phyloP scores from a whole-genome alignment of 805 yeast genomes.

The Vanderwaltozyma verrucispora region DNA sequence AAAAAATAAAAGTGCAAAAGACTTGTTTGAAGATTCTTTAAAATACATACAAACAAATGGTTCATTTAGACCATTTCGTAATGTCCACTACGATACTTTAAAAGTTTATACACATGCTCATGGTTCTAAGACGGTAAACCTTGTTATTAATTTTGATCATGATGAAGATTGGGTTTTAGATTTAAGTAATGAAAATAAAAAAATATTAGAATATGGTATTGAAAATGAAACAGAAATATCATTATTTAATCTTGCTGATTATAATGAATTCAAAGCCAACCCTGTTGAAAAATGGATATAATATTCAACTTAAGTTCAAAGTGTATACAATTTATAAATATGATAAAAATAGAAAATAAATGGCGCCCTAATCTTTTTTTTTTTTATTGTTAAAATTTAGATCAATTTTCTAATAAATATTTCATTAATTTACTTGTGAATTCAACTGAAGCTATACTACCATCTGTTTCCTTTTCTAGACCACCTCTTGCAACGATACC shows the following conservation, averaged over 20 bases:
- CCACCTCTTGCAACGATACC: conserved; percentile 76
- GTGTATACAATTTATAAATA: too few species aligned
- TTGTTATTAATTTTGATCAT: conserved; percentile 83
- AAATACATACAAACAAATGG: conserved; percentile 46
- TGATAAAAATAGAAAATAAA: background rate
- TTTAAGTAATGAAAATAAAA: conserved; percentile 29
- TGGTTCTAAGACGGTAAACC: conserved; percentile 84
- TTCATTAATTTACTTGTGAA: conserved; percentile 19
- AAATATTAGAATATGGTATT: conserved; percentile 42
- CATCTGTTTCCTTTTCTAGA: conserved; percentile 24
- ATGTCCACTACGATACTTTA: conserved; percentile 58
- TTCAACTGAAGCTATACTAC: conserved; percentile 21
- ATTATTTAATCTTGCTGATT: conserved; percentile 59
- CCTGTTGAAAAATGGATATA: conserved; percentile 81
- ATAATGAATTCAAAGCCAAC: conserved; percentile 57
- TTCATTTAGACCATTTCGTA: conserved; percentile 72
- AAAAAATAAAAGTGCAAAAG: conserved; percentile 52
- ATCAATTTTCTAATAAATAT: conserved; percentile 9
- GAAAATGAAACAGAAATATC: conserved; percentile 92
- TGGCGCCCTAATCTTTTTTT: background rate
- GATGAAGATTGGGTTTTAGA: conserved; percentile 51
- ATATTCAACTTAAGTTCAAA: background rate
- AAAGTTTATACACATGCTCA: conserved; percentile 93
- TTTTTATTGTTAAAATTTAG: background rate
- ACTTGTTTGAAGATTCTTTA: conserved; percentile 45